Evolutionary conservation across 352 stramenopile species (phyloP).

Genomic region (Pythium folliculosum): DNA sequence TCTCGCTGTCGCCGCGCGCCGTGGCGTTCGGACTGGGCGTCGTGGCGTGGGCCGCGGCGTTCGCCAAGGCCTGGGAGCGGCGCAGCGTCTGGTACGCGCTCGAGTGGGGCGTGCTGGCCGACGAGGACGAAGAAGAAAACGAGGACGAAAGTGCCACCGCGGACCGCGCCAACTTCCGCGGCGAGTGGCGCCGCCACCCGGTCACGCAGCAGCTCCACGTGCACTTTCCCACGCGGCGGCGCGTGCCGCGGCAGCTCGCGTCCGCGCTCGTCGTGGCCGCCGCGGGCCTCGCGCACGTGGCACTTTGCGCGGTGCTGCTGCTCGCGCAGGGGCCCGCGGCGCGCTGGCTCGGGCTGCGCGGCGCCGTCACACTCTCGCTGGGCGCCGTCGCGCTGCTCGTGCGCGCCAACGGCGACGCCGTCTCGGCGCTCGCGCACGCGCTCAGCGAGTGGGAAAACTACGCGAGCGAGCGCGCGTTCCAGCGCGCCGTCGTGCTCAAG

Average conservation of each 20-base stretch:
- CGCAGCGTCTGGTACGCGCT: slow-evolving; percentile 61
- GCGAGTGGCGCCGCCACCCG: slow-evolving; percentile 31
- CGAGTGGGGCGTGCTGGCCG: slow-evolving; percentile 60
- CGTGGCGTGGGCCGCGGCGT: slow-evolving; percentile 49
- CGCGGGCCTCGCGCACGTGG: slow-evolving; percentile 9
- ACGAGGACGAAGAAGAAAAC: slow-evolving; percentile 9
- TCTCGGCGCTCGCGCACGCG: slow-evolving; percentile 23
- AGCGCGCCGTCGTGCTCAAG: slow-evolving; percentile 34
- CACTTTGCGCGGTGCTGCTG: slow-evolving; percentile 17
- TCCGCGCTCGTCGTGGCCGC: slow-evolving; percentile 12
- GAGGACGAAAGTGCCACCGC: background rate
- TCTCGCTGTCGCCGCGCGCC: slow-evolving; percentile 3
- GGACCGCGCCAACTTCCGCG: slow-evolving; percentile 35
- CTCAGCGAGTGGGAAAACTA: slow-evolving; percentile 40
- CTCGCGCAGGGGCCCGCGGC: slow-evolving; percentile 5
- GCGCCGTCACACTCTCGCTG: slow-evolving; percentile 5
- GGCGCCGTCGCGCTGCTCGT: slow-evolving; percentile 21
- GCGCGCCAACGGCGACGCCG: slow-evolving; percentile 24
- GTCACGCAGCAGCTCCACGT: slow-evolving; percentile 32
- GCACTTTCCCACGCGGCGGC: slow-evolving; percentile 23
- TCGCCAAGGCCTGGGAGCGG: slow-evolving; percentile 62
- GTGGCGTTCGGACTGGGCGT: slow-evolving; percentile 34
- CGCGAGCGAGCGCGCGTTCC: slow-evolving; percentile 30
- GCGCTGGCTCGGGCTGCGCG: slow-evolving; percentile 20
- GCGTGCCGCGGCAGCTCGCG: slow-evolving; percentile 18